Evolutionary conservation across 352 stramenopile genomes (phyloP).

Genomic region (Phytophthora pisi): DNA sequence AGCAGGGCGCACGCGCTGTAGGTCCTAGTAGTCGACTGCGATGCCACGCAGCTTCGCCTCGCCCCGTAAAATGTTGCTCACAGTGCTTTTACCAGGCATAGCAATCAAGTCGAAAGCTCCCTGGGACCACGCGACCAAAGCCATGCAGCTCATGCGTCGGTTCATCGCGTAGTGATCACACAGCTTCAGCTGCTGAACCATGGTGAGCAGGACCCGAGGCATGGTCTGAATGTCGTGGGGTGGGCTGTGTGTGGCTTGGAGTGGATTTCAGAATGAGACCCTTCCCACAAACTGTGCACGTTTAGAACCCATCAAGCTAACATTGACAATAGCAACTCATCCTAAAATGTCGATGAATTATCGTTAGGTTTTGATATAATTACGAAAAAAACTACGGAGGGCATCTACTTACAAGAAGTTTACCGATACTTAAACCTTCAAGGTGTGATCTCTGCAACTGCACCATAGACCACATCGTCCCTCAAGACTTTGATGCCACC

Average conservation of each 20-base stretch:
- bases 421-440: too few species aligned
- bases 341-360: too few species aligned
- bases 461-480: too few species aligned
- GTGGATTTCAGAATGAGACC: neutral
- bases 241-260: neutral
- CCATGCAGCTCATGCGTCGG: neutral
- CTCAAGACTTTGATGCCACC: too few species aligned
- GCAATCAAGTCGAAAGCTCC: neutral
- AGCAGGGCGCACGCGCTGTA: too few species aligned
- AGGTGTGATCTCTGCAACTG: too few species aligned
- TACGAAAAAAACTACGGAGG: too few species aligned
- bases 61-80: neutral
- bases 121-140: neutral
- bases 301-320: neutral
- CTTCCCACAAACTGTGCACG: neutral
- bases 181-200: neutral
- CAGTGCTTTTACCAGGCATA: neutral
- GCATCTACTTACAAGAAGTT: too few species aligned
- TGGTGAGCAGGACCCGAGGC: neutral
- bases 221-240: neutral
- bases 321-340: too few species aligned
- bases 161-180: neutral
- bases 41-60: too few species aligned
- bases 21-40: too few species aligned
- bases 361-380: too few species aligned